Evolutionary conservation across 164 flowering plant genomes (phyloP), one percentile per base, ranked within the genome.

Genomic region (Chimonanthus praecox): DNA sequence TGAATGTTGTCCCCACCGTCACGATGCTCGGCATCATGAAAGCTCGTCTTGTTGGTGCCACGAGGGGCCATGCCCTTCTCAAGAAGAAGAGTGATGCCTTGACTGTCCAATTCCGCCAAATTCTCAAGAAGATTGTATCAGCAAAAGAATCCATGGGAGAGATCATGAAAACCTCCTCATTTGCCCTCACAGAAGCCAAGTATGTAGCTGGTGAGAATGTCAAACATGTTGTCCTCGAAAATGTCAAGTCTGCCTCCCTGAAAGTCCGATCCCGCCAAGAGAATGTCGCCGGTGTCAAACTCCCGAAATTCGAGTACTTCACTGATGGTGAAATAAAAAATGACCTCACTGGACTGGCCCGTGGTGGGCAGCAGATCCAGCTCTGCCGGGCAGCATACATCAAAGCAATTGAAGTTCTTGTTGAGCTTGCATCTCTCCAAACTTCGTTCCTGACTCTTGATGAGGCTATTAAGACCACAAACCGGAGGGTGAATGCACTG

Each of bases 81-180:
- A 94, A 94, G 86, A 94, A 94, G 88, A 94, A 94, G 84, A 90
- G 96, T 73, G 99, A 94, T 78, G 99, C 99, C 58, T 79, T 94
- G 43, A 94, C 99, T 4, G 88, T 90, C 46, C 97, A 92, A 72
- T 94, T 94, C 72, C 92, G 99, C 21, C 89, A 85, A 79, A 91
- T 94, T 69, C 89, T 94, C 10, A 91, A 91, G 83, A 89, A 90
- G 67, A 94, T 94, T 65, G 99, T 94, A 10, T 78, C 92, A 0
- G 84, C 97, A 3, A 94, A 94, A 70, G 97, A 94, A 76, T 83
- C 92, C 4, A 92, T 94, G 98, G 99, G 99, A 5, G 94, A 89
- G 0, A 80, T 94, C 64, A 91, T 94, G 99, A 91, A 92, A 75
- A 72, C 73, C 20, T 94, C 99, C 3, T 85, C 97, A 2, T 94